Conservation (phyloP, 2,329 filamentous ascomycete genomes). For the Venturia effusa region DNA sequence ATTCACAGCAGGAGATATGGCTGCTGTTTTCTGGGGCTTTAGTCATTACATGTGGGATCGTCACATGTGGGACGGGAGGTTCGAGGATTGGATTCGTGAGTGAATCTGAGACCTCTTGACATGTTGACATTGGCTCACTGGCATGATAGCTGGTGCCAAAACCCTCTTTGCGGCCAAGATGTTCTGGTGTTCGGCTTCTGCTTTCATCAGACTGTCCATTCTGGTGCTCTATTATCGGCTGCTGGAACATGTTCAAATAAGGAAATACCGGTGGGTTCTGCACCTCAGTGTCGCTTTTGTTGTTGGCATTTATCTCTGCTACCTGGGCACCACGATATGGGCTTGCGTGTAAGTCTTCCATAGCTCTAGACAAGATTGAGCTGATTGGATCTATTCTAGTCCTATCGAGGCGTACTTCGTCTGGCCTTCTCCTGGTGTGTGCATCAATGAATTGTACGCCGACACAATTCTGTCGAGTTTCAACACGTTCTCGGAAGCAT, state of each 20-base stretch:
- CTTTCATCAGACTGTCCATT: slow-evolving; percentile 34
- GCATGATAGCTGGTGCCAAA: slow-evolving; percentile 13
- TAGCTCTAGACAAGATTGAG: background rate
- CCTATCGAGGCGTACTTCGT: slow-evolving; percentile 2
- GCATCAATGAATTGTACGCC: slow-evolving; percentile 7
- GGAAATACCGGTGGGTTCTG: slow-evolving; percentile 29
- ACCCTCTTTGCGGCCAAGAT: slow-evolving; percentile 32
- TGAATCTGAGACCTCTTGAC: background rate
- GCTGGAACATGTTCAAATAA: slow-evolving; percentile 28
- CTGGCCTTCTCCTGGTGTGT: slow-evolving; percentile 5
- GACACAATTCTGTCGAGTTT: slow-evolving; percentile 15
- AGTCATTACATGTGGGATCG: slow-evolving; percentile 8
- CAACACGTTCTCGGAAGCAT: slow-evolving; percentile 32
- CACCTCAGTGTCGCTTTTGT: slow-evolving; percentile 29
- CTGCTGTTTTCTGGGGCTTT: slow-evolving; percentile 1
- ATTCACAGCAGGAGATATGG: background rate
- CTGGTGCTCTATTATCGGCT: slow-evolving; percentile 37
- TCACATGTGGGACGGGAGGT: slow-evolving; percentile 9
- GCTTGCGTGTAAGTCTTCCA: background rate
- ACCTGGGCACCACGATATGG: slow-evolving; percentile 17
- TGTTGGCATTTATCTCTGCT: slow-evolving; percentile 26
- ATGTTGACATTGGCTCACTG: background rate
- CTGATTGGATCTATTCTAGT: background rate
- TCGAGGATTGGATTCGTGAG: slow-evolving; percentile 1
- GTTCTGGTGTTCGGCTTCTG: slow-evolving; percentile 30